A percentile compares a stretch with the other conserved stretches of the same genome.
phyloP scores from a whole-genome alignment of 139 green algal species.

The Ettlia oleoabundans region DNA sequence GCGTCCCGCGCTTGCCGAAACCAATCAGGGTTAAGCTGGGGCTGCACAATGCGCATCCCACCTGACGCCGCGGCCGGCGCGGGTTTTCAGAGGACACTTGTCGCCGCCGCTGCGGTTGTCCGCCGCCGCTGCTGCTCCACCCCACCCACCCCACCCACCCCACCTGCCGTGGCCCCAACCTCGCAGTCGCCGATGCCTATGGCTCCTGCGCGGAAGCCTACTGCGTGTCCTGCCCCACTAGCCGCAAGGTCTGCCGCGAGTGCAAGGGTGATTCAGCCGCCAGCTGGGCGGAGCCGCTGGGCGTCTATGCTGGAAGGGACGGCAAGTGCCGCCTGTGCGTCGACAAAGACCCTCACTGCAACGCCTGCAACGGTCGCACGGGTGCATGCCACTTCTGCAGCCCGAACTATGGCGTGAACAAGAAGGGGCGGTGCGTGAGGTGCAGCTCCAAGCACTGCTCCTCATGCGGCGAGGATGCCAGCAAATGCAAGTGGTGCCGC shows the following conservation, averaged over 20 bases:
- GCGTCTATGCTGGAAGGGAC: not conserved
- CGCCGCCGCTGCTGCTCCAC: too few species aligned
- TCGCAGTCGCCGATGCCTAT: not conserved
- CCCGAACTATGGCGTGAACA: not conserved
- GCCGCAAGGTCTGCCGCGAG: not conserved
- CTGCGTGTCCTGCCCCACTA: not conserved
- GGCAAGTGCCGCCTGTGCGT: not conserved
- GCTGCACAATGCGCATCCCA: too few species aligned
- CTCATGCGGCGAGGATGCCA: not conserved
- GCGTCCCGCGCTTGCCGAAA: too few species aligned
- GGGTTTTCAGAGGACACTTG: too few species aligned
- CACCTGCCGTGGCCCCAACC: not conserved
- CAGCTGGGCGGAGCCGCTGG: not conserved
- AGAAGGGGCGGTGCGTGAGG: not conserved
- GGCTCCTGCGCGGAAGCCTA: not conserved
- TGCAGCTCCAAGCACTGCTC: not conserved
- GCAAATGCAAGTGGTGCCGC: not conserved
- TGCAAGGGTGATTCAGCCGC: not conserved
- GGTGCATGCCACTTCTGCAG: not conserved
- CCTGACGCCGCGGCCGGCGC: too few species aligned
- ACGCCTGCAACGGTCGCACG: not conserved
- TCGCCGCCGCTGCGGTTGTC: too few species aligned
- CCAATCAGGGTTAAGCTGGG: too few species aligned
- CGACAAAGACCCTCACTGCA: not conserved
- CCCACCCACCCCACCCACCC: too few species aligned